Evolutionary conservation across 305 asterid genomes (phyloP), one percentile per base, ranked within the genome.

Genomic region (Fraxinus xanthoxyloides): DNA sequence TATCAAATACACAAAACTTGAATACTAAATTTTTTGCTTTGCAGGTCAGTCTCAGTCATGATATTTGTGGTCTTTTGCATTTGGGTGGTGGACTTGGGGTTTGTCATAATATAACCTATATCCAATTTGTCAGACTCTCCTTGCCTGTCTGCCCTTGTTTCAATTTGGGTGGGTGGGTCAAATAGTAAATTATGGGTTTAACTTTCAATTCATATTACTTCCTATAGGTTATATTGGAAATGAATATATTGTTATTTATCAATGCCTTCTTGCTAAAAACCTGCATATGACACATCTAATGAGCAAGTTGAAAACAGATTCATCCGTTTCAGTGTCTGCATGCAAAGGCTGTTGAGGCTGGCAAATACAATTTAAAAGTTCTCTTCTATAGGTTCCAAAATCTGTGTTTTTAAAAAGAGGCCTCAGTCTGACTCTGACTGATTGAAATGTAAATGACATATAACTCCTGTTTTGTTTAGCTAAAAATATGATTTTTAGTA

Each of bases 21-120:
- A 91, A 97, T 85, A 93, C 98, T 80, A 97, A 97, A 84, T 95
- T 93, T 87, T 97, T 93, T 76, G 93, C 98, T 76, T 84, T 97
- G 85, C 99, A 97, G 98, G 99, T 97, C 34, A 61, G 97, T 72
- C 15, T 31, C 48, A 34, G 7, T 32, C 28, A 72, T n/a, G 46
- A 72, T 72, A 72, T 72, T n/a, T 72, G 34, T n/a, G n/a, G 26
- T 72, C 46, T 30, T 28, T 30, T 77, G 10, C 28, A 56, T 54
- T 72, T 32, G 38, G 36, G 4, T 0, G 9, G 75, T 69, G 46
- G 76, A 72, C 4, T 56, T 56, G 67, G 28, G 67, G 28, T 56
- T 56, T 19, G 12, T 7, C 67, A 19, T 56, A 19, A 56, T 56
- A 56, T 56, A 19, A 56, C 26, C 67, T 7, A 23, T 7, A 56